phyloP scores from a whole-genome alignment of 352 stramenopile species.

The Phytophthora melonis region DNA sequence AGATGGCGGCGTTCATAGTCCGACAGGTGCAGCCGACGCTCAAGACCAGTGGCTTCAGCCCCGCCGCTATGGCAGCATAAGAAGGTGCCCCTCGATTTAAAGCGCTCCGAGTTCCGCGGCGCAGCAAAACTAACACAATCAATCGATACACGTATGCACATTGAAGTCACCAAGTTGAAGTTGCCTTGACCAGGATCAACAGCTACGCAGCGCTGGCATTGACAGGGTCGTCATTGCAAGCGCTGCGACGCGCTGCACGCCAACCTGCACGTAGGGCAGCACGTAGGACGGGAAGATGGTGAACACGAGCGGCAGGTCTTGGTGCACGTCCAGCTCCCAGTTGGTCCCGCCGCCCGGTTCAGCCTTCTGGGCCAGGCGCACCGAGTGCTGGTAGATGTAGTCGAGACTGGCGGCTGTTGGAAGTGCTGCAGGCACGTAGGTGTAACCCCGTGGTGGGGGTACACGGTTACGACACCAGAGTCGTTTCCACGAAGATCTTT shows the following conservation, averaged over 20 bases:
- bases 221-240: not conserved
- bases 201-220: constrained; percentile 22
- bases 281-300: constrained; percentile 45
- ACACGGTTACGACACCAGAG: no score
- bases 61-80: constrained; percentile 37
- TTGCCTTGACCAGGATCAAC: not conserved
- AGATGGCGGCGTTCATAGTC: constrained; percentile 44
- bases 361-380: constrained; percentile 45
- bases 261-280: constrained; percentile 46
- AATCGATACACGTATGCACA: constrained; percentile 2
- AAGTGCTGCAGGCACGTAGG: no score
- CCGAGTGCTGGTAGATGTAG: constrained; percentile 48
- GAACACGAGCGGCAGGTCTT: constrained; percentile 54
- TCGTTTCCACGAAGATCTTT: no score
- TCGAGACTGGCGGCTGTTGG: constrained; percentile 41
- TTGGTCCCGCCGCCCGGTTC: constrained; percentile 43
- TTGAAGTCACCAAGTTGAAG: constrained; percentile 5
- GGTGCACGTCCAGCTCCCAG: constrained; percentile 58
- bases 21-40: constrained; percentile 34
- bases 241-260: constrained; percentile 45
- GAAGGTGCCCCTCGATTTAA: constrained; percentile 8
- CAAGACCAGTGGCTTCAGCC: constrained; percentile 29
- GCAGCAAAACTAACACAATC: not conserved
- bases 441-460: no score
- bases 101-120: not conserved